phyloP scores from a whole-genome alignment of 768 basidiomycete genomes.

The Boletus reticuloceps region DNA sequence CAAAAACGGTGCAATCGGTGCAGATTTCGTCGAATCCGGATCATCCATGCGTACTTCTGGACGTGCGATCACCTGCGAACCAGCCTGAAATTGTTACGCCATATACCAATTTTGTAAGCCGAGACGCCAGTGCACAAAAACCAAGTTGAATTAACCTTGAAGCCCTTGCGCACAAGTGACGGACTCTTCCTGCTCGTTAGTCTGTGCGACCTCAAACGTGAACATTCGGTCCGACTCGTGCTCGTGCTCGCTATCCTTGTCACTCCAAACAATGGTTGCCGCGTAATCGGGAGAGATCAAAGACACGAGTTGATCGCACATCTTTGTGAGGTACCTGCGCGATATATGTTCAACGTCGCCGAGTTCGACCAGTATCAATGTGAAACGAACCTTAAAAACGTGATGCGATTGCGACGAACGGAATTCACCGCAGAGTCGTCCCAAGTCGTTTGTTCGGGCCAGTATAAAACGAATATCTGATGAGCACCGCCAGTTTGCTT shows the following conservation, averaged over 20 bases:
- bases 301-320: too few relatives aligned
- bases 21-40: constrained; percentile 1
- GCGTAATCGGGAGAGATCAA: too few relatives aligned
- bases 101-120: neutral
- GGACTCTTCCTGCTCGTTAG: constrained; percentile 38
- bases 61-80: constrained; percentile 10
- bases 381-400: constrained; percentile 54
- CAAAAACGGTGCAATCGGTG: constrained; percentile 25
- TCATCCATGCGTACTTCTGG: constrained; percentile 7
- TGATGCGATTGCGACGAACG: constrained; percentile 50
- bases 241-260: constrained; percentile 22
- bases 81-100: neutral
- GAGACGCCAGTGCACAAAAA: neutral
- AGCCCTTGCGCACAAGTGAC: constrained; percentile 43
- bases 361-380: too few relatives aligned
- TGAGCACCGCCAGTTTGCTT: constrained; percentile 2
- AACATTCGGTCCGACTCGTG: constrained; percentile 48
- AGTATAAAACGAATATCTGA: constrained; percentile 50
- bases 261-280: too few relatives aligned
- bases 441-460: constrained; percentile 43
- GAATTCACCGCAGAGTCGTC: constrained; percentile 41
- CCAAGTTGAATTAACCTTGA: constrained; percentile 34
- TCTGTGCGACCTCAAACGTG: constrained; percentile 44
- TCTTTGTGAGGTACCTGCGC: too few relatives aligned
- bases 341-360: too few relatives aligned